phyloP scores from a whole-genome alignment of 2,329 filamentous ascomycete species.

The Drechslera avenae region DNA sequence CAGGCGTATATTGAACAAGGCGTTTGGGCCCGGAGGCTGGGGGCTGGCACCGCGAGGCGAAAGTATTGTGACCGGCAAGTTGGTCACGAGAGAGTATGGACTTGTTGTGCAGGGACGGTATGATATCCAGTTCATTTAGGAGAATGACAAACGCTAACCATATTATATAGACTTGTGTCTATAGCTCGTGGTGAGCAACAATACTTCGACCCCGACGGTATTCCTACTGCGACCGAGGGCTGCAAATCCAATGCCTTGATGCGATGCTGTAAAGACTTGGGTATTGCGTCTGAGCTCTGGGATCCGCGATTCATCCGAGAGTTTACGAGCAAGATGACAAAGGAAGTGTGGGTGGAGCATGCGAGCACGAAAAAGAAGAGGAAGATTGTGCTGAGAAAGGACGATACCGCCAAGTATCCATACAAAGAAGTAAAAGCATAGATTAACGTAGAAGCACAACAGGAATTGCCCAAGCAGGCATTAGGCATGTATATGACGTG shows the following conservation, averaged over 20 bases:
- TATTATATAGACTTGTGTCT: slow-evolving; percentile 75
- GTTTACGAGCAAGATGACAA: slow-evolving; percentile 75
- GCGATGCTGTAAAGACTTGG: slow-evolving; percentile 97
- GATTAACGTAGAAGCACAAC: not conserved
- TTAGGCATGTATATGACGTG: not conserved
- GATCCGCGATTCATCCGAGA: slow-evolving; percentile 87
- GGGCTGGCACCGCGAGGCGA: slow-evolving; percentile 87
- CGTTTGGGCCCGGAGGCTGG: slow-evolving; percentile 96
- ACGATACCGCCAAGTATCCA: slow-evolving; percentile 71
- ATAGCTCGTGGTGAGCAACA: slow-evolving; percentile 93
- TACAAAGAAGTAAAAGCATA: slow-evolving; percentile 58
- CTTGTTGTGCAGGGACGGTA: slow-evolving; percentile 87
- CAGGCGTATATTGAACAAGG: slow-evolving; percentile 82
- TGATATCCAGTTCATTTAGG: slow-evolving; percentile 35
- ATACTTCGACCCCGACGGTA: slow-evolving; percentile 87
- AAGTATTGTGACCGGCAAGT: slow-evolving; percentile 79
- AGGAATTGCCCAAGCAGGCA: slow-evolving; percentile 2
- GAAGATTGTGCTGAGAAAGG: slow-evolving; percentile 85
- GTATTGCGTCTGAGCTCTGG: slow-evolving; percentile 94
- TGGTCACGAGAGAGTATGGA: slow-evolving; percentile 89
- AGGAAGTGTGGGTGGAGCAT: slow-evolving; percentile 91
- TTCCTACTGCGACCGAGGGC: slow-evolving; percentile 93
- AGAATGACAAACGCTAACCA: not conserved
- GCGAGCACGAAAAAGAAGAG: slow-evolving; percentile 82
- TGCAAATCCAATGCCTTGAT: slow-evolving; percentile 98